A percentile compares a stretch with the other conserved stretches of the same genome.
phyloP scores from a whole-genome alignment of 768 basidiomycete genomes.

The Mycena chlorophos region DNA sequence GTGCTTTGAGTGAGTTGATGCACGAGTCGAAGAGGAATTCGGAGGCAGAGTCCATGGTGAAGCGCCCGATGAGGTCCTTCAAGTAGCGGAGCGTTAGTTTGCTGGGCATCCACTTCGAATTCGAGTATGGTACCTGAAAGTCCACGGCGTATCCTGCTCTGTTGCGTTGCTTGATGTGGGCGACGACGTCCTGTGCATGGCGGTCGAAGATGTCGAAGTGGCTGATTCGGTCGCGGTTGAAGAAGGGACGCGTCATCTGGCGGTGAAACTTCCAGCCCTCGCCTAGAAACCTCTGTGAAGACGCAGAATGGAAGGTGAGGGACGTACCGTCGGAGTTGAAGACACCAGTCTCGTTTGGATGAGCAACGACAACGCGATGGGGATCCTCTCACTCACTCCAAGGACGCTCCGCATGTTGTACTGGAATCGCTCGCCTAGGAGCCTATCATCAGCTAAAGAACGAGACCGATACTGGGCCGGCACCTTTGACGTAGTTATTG shows the following conservation, averaged over 20 bases:
- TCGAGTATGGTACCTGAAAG: constrained; percentile 47
- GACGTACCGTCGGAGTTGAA: constrained; percentile 56
- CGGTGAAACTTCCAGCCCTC: constrained; percentile 57
- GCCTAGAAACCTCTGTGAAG: constrained; percentile 29
- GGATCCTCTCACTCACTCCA: constrained; percentile 5
- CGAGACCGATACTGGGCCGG: not conserved
- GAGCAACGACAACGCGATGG: not conserved
- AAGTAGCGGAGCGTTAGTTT: not conserved
- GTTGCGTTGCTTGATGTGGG: constrained; percentile 48
- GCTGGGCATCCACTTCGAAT: too few species aligned
- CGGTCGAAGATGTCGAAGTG: constrained; percentile 64
- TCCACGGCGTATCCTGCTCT: constrained; percentile 54
- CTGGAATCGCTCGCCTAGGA: constrained; percentile 14
- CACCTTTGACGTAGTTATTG: constrained; percentile 29
- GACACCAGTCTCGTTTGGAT: constrained; percentile 41
- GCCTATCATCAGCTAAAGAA: not conserved
- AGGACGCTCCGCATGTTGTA: constrained; percentile 15
- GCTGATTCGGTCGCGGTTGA: constrained; percentile 42
- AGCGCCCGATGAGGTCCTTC: constrained; percentile 43
- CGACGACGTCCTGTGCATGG: constrained; percentile 46
- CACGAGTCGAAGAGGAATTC: constrained; percentile 52
- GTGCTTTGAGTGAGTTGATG: constrained; percentile 38
- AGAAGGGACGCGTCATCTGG: constrained; percentile 9
- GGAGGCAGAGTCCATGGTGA: constrained; percentile 54
- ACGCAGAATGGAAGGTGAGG: not conserved